Percentiles rank a stretch among this genome's conserved stretches.
Conservation (phyloP, 1,284 basidiomycete species). For the Vanrija pseudolonga region DNA sequence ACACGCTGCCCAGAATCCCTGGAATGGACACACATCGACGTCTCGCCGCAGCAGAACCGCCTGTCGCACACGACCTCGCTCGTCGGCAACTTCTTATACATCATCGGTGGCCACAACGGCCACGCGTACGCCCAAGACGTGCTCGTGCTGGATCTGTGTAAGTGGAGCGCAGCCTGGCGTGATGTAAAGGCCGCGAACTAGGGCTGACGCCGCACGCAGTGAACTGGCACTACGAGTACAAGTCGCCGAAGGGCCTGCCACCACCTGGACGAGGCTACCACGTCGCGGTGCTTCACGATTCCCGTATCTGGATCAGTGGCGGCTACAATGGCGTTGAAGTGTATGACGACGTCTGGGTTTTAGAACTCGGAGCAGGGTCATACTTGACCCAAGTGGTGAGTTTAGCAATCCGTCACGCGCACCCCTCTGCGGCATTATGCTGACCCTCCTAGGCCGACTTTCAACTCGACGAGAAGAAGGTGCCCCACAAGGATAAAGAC, state of each 20-base stretch:
- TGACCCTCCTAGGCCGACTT: not conserved
- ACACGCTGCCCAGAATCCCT: conserved; percentile 59
- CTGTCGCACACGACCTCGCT: conserved; percentile 84
- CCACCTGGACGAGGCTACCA: conserved; percentile 72
- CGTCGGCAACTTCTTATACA: conserved; percentile 88
- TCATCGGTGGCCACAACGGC: conserved; percentile 83
- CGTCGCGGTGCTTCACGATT: conserved; percentile 72
- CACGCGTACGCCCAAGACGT: conserved; percentile 72
- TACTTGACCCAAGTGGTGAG: conserved; percentile 80
- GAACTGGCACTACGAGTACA: conserved; percentile 59
- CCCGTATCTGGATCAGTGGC: conserved; percentile 78
- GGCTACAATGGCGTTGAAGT: conserved; percentile 79
- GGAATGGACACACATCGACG: conserved; percentile 64
- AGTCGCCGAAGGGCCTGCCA: conserved; percentile 59
- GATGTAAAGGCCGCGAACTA: conserved; percentile 44
- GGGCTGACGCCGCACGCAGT: conserved; percentile 57
- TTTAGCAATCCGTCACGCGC: not conserved
- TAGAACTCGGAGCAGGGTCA: conserved; percentile 81
- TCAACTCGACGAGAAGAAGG: not conserved
- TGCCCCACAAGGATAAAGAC: too few species aligned
- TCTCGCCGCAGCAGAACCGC: conserved; percentile 60
- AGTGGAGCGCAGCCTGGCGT: conserved; percentile 9
- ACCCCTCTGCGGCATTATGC: not conserved
- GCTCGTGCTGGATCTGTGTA: conserved; percentile 70
- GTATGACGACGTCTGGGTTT: conserved; percentile 76